These are phyloP conservation scores for Pseudevernia furfuracea DNA, from an alignment of 495 filamentous ascomycete genomes.

Conservation along the genomic window DNA sequence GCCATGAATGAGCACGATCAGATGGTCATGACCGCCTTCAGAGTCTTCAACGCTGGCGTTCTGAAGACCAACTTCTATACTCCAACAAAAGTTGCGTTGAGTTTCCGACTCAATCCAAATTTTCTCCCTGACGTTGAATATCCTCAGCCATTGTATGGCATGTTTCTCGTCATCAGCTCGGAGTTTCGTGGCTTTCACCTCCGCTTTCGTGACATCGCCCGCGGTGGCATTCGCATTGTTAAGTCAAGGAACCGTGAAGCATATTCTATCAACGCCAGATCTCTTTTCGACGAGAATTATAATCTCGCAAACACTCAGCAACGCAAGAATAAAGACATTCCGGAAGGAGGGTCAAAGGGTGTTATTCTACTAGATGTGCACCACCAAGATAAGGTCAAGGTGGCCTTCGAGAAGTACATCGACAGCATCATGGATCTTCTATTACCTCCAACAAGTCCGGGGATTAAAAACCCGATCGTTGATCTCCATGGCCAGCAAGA, in stretches of 20 bases:
- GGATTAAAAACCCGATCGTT: constrained; percentile 97
- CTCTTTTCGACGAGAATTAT: constrained; percentile 97
- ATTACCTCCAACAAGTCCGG: constrained; percentile 78
- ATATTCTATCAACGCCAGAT: constrained; percentile 91
- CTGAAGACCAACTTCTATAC: constrained; percentile 99
- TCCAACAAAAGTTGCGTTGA: constrained; percentile 94
- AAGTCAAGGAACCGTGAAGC: constrained; percentile 92
- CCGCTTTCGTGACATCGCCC: constrained; percentile 93
- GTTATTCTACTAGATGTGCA: constrained; percentile 89
- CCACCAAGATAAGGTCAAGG: constrained; percentile 83
- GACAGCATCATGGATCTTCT: constrained; percentile 95
- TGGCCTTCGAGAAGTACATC: constrained; percentile 99
- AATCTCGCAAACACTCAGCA: constrained; percentile 97
- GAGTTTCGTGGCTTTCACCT: constrained; percentile 97
- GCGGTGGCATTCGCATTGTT: constrained; percentile 96
- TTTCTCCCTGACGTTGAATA: constrained; percentile 92
- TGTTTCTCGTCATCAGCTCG: constrained; percentile 96
- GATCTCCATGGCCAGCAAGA: constrained; percentile 90
- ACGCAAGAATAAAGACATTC: constrained; percentile 99
- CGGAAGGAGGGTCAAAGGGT: constrained; percentile 97
- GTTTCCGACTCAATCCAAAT: constrained; percentile 83
- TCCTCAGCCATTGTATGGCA: constrained; percentile 86
- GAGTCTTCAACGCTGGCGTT: constrained; percentile 81
- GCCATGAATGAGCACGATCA: constrained; percentile 91
- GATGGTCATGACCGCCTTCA: constrained; percentile 97